phyloP scores from a whole-genome alignment of 23 red algal genomes.

The Chondrus crispus region DNA sequence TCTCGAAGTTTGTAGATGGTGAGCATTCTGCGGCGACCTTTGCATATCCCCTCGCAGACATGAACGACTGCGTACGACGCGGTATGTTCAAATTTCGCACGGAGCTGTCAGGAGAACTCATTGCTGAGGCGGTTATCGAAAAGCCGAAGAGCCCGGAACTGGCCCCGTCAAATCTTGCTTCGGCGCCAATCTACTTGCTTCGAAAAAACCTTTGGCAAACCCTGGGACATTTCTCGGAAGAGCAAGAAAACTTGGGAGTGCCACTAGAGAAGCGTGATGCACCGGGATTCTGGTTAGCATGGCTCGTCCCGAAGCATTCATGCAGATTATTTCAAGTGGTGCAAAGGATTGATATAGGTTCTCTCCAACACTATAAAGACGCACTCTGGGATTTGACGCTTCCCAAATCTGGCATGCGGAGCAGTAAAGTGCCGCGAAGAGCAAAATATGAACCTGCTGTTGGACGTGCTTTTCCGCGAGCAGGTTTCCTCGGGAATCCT shows the following conservation, averaged over 20 bases:
- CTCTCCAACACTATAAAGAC: constrained; percentile 47
- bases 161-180: constrained; percentile 53
- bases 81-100: constrained; percentile 34
- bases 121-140: constrained; percentile 40
- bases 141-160: constrained; percentile 13
- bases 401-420: too few species aligned
- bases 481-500: constrained; percentile 73
- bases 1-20: constrained; percentile 8
- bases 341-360: constrained; percentile 64
- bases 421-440: not conserved
- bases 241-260: not conserved
- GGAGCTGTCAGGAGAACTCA: not conserved
- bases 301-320: not conserved
- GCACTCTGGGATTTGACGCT: constrained; percentile 31
- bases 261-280: constrained; percentile 42
- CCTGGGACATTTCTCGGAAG: not conserved
- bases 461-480: constrained; percentile 66
- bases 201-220: not conserved
- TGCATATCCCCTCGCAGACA: constrained; percentile 54
- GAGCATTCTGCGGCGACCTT: constrained; percentile 11
- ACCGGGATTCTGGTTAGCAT: constrained; percentile 43
- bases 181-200: constrained; percentile 61
- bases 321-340: constrained; percentile 1
- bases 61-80: constrained; percentile 26
- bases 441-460: constrained; percentile 42